phyloP scores from a whole-genome alignment of 1,284 basidiomycete species.

The Sanghuangporus weigelae region DNA sequence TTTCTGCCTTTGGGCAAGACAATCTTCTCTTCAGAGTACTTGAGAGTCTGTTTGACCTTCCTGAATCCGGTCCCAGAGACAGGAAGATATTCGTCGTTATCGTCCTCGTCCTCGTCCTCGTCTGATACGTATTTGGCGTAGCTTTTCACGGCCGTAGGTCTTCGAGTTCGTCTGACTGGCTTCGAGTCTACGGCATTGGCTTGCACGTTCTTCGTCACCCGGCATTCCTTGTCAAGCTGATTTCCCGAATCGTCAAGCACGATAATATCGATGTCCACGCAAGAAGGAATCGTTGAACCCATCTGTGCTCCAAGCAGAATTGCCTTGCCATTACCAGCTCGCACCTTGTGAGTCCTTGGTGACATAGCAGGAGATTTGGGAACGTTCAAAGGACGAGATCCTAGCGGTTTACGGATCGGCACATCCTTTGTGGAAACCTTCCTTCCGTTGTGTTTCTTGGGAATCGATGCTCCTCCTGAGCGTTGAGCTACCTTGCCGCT shows the following conservation, averaged over 20 bases:
- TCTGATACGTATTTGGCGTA: constrained; percentile 1
- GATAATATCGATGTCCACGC: constrained; percentile 61
- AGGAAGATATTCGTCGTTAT: constrained; percentile 9
- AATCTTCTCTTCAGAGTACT: not conserved
- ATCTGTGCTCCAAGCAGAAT: constrained; percentile 34
- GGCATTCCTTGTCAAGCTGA: constrained; percentile 47
- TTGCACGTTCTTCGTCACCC: constrained; percentile 27
- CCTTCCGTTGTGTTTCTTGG: not conserved
- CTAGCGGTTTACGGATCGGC: not conserved
- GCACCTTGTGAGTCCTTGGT: not conserved
- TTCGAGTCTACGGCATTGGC: not conserved
- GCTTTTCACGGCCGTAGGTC: not conserved
- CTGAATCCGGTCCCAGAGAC: not conserved
- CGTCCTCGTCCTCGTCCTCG: constrained; percentile 12
- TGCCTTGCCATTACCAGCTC: not conserved
- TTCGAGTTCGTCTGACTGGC: not conserved
- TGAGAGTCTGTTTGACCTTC: not conserved
- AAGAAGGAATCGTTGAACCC: constrained; percentile 33
- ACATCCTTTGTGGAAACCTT: not conserved
- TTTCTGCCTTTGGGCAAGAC: not conserved
- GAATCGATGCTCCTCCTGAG: not conserved
- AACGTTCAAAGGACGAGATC: not conserved
- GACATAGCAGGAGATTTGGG: not conserved
- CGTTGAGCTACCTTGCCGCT: not conserved
- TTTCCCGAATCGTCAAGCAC: constrained; percentile 54